A percentile compares a stretch with the other conserved stretches of the same genome.
These are phyloP conservation scores for Leptomonas pyrrhocoris DNA, from an alignment of 208 protist genomes.

Conservation along the genomic window DNA sequence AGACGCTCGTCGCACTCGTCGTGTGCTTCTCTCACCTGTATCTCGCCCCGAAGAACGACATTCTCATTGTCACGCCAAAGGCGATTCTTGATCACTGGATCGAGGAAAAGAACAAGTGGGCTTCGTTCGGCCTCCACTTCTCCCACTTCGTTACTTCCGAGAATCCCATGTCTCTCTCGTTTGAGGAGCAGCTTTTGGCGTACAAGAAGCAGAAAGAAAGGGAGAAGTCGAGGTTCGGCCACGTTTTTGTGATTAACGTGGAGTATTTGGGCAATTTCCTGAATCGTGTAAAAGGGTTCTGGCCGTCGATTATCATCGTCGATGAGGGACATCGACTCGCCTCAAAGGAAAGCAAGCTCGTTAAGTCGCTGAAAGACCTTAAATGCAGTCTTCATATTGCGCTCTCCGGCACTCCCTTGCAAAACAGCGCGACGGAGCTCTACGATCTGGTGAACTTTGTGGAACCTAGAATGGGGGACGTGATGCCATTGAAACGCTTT, in stretches of 20 bases:
- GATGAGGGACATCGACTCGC: slow-evolving; percentile 87
- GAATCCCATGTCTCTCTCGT: slow-evolving; percentile 35
- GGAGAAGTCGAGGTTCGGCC: slow-evolving; percentile 37
- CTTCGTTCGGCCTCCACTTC: slow-evolving; percentile 63
- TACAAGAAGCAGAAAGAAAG: slow-evolving; percentile 55
- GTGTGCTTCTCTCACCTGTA: slow-evolving; percentile 77
- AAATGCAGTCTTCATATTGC: slow-evolving; percentile 66
- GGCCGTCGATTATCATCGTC: slow-evolving; percentile 77
- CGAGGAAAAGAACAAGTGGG: slow-evolving; percentile 77
- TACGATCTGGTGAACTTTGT: slow-evolving; percentile 87
- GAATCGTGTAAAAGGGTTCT: slow-evolving; percentile 51
- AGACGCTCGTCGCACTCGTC: slow-evolving; percentile 84
- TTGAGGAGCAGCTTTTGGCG: slow-evolving; percentile 49
- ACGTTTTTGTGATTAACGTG: slow-evolving; percentile 82
- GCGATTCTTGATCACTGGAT: slow-evolving; percentile 83
- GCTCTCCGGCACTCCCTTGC: slow-evolving; percentile 90
- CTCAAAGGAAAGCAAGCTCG: slow-evolving; percentile 68
- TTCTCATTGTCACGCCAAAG: slow-evolving; percentile 86
- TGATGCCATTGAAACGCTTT: slow-evolving; percentile 63
- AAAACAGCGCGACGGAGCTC: slow-evolving; percentile 86
- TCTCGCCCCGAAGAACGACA: slow-evolving; percentile 40
- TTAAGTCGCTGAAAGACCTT: slow-evolving; percentile 55
- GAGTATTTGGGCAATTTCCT: slow-evolving; percentile 65
- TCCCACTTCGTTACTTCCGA: slow-evolving; percentile 66
- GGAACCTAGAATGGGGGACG: slow-evolving; percentile 49